Evolutionary conservation across 805 yeast genomes (phyloP), one percentile per base, ranked within the genome.

Genomic region (Candida khao-thaluensis): DNA sequence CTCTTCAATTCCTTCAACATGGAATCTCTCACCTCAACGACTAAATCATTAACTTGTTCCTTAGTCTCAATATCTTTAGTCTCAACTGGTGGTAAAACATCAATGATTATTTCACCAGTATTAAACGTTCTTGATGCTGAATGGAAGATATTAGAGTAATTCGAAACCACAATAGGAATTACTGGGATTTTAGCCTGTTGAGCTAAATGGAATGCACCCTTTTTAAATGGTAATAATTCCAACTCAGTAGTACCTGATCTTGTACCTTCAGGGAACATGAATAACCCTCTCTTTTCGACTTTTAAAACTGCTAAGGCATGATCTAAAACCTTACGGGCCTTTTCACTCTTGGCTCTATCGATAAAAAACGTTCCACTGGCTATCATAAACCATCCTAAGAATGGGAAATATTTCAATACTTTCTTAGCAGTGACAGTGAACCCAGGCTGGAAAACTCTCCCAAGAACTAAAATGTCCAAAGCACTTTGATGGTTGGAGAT

Each of bases 131-230:
- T 75, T 30, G 71, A 62, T 47, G 74, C 75, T 35, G 83, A 62
- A 54, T 77, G 76, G 66, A 85, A 75, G 33, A 93, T 60, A 21
- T 79, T 74, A 3, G 95, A 81, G 38, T 95, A 86, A 67, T 93
- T 93, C 22, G 91, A 78, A 7, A 87, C 89, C 10, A 87, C 95
- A 36, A 85, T 70, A 7, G 99, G 99, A 17, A 93, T 78, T 36
- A 93, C 71, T 14, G 98, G 98, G 25, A 91, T 81, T 29, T 79
- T 79, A 5, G 95, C 95, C 63, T 89, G 95, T 47, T 85, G 84
- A 6, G 99, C 99, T 56, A 93, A 74, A 63, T 93, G 97, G 80
- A 93, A 93, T 0, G 98, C 97, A 40, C 99, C 99, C 59, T 93
- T 93, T 64, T 93, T 93, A 68, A 93, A 88, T 1, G 95, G 95